Conservation (phyloP, 306 rosid species). For the Cucurbita moschata region DNA sequence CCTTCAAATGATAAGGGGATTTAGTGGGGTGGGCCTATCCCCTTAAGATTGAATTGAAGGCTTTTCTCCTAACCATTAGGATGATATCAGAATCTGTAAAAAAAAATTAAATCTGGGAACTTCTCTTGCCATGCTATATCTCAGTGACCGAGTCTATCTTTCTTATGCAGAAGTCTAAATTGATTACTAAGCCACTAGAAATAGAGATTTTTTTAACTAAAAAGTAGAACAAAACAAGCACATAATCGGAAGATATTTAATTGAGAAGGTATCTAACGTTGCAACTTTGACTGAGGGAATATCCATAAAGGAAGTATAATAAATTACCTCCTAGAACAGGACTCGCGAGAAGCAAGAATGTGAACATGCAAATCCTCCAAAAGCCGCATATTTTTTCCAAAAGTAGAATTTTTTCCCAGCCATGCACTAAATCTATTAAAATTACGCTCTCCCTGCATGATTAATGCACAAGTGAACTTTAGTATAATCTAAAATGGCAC, state of each 20-base stretch:
- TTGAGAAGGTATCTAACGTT: background rate
- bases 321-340: constrained; percentile 61
- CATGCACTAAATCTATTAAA: constrained; percentile 90
- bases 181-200: background rate
- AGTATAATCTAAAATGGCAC: background rate
- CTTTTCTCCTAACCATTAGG: background rate
- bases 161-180: background rate
- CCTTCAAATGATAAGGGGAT: background rate
- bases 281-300: background rate
- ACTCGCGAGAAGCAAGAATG: constrained; percentile 81
- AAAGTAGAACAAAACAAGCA: background rate
- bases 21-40: background rate
- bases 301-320: background rate
- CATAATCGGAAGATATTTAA: background rate
- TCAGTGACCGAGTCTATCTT: background rate
- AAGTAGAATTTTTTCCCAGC: constrained; percentile 90
- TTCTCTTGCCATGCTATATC: background rate
- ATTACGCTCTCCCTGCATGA: constrained; percentile 66
- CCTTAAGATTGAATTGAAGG: background rate
- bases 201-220: background rate
- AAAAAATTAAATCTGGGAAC: background rate
- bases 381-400: constrained; percentile 65
- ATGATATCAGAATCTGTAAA: background rate
- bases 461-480: background rate
- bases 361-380: constrained; percentile 83